Base-by-base conservation (phyloP, 2,329 filamentous ascomycete genomes). In the Alternaria brassicicola region DNA sequence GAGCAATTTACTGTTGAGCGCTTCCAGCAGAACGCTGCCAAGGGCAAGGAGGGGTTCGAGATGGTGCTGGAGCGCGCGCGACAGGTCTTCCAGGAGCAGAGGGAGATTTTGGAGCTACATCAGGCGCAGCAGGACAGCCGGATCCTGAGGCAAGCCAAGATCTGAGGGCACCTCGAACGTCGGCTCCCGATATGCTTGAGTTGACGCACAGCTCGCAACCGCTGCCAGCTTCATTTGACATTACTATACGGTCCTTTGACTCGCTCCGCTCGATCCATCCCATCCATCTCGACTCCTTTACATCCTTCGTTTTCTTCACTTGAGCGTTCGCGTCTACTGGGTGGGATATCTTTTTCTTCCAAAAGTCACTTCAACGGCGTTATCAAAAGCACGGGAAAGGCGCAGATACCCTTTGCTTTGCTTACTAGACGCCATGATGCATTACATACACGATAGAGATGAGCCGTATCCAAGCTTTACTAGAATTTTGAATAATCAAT, bases 31-130 rank as follows among this genome's bases (percentile, higher is more conserved):
- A 99, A 99, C 73, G 94, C 95, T 23, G 84, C 84, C 67, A 93
- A 92, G 80, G 95, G 95, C 64, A 88, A 90, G 64, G 93, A 98
- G 79, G 95, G 95, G 2, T 99, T 99, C 75, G 95, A 99, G 82
- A 87, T 89, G 62, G 95, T 99, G 8, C 84, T 99, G 30, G 91
- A 92, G 75, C 97, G 97, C 89, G 96, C 92, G 78, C 84, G 94
- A 66, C 87, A 91, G 73, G 93, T 93, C 1, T 98, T 97, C 73
- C 89, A 91, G 55, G 92, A 97, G 83, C 92, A 98, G 81, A 87
- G 88, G 77, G 89, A 91, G 75, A 83, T 86, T 55, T 76, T 83
- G 57, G 74, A 62, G 41, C 66, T 78, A 61, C 83, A 85, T 70
- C 66, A 77, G 59, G 68, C 78, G 61, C 83, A 86, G 71, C 66